A percentile compares a stretch with the other conserved stretches of the same genome.
Conservation (phyloP, 305 asterid species). For the Fraxinus latifolia region DNA sequence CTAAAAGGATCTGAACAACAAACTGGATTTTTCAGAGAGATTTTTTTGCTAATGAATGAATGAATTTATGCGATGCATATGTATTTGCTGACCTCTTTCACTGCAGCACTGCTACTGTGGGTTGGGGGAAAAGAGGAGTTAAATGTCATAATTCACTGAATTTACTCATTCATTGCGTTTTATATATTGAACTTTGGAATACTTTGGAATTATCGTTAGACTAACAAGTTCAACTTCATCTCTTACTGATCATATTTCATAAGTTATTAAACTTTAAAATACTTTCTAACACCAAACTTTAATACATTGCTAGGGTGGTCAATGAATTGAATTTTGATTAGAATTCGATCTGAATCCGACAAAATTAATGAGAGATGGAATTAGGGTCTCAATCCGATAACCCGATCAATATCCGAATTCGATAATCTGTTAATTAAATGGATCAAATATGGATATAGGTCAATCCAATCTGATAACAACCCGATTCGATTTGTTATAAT, state of each 20-base stretch:
- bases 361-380: too few species aligned
- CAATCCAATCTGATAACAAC: too few species aligned
- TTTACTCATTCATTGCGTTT: background rate
- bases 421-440: too few species aligned
- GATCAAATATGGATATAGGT: too few species aligned
- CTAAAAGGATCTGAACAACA: constrained; percentile 1
- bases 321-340: too few species aligned
- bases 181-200: background rate
- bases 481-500: too few species aligned
- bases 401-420: too few species aligned
- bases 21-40: background rate
- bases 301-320: background rate
- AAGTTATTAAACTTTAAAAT: too few species aligned
- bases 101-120: background rate
- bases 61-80: background rate
- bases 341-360: too few species aligned
- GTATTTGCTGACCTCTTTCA: background rate
- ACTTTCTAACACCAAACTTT: too few species aligned
- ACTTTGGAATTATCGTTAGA: background rate
- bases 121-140: background rate
- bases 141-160: background rate
- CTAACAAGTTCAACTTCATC: background rate
- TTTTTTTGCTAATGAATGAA: background rate
- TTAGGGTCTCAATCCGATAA: too few species aligned
- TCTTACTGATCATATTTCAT: background rate